Evolutionary conservation across 2,329 filamentous ascomycete genomes (phyloP), one percentile per base, ranked within the genome.

Genomic region (Nannizziopsis barbatae): DNA sequence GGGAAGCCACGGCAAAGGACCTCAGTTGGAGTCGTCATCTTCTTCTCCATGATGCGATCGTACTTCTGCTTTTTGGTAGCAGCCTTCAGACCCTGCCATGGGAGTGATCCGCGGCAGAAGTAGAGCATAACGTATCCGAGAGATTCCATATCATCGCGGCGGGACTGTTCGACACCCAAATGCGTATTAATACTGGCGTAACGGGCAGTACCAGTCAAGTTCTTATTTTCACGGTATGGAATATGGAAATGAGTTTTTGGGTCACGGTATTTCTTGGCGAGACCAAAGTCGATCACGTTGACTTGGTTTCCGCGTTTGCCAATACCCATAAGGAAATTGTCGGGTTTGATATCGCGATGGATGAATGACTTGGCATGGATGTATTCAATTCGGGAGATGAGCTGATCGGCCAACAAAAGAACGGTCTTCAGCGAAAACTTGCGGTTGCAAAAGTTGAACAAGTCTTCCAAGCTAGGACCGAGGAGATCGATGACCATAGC

Each of bases 371-470:
- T 96, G 75, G 92, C 92, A 69, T 98, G 92, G 62, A 98, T 98
- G 74, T 96, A 96, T 73, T 98, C 92, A 70, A 98, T 95, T 62
- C 92, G 89, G 57, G 90, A 96, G 68, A 98, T 96, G 69, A 95
- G 83, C 74, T 98, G 92, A 62, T 98, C 92, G 65, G 92, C 92
- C 43, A 98, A 80, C 20, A 98, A 80, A 38, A 98, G 78, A 22
- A 98, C 92, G 1, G 92, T 98, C 83, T 98, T 98, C 58, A 98
- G 74, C 10, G 92, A 95, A 75, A 96, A 98, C 70, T 96, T 96
- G 70, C 92, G 85, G 81, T 96, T 96, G 81, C 92, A 98, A 71
- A 96, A 96, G 80, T 98, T 96, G 86, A 98, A 98, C 31, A 98
- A 79, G 66, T 98, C 92, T 72, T 98, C 92, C 70, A 98, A 73